Conservation (phyloP, 2,329 filamentous ascomycete species). For the Ascochyta fabae region DNA sequence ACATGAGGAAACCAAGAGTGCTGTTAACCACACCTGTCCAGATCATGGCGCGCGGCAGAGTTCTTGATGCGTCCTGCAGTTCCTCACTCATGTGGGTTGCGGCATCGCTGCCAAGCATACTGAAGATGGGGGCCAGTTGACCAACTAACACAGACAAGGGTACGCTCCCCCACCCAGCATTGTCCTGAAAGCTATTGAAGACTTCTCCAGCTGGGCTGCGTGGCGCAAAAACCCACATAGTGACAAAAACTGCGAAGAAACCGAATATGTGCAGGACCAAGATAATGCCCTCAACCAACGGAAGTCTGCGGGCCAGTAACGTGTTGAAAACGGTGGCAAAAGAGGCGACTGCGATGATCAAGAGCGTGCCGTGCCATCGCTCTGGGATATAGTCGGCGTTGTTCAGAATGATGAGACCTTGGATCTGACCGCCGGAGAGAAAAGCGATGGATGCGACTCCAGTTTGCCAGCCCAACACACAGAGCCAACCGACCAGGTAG, state of each 20-base stretch:
- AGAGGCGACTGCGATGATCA: conserved; percentile 53
- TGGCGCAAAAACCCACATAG: conserved; percentile 39
- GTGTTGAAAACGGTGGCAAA: conserved; percentile 54
- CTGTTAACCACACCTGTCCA: too few relatives aligned
- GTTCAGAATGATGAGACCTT: conserved; percentile 48
- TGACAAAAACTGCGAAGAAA: conserved; percentile 56
- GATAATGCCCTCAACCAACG: conserved; percentile 55
- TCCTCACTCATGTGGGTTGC: too few relatives aligned
- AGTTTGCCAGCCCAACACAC: conserved; percentile 52
- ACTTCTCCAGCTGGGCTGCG: conserved; percentile 30
- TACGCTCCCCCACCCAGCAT: conserved; percentile 34
- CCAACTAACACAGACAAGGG: conserved; percentile 33
- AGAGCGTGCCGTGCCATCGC: conserved; percentile 58
- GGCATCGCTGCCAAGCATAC: conserved; percentile 25
- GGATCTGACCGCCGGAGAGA: conserved; percentile 37
- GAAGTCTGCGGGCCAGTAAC: conserved; percentile 53
- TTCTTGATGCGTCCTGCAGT: too few relatives aligned
- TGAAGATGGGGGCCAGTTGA: conserved; percentile 30
- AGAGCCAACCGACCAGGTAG: conserved; percentile 49
- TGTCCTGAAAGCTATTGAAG: conserved; percentile 35
- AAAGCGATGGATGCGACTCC: conserved; percentile 41
- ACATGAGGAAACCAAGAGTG: too few relatives aligned
- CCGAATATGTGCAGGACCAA: conserved; percentile 58
- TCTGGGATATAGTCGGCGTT: conserved; percentile 47
- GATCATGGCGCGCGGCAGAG: too few relatives aligned